phyloP scores from a whole-genome alignment of 2,329 filamentous ascomycete genomes.

The Paecilomyces niveus region DNA sequence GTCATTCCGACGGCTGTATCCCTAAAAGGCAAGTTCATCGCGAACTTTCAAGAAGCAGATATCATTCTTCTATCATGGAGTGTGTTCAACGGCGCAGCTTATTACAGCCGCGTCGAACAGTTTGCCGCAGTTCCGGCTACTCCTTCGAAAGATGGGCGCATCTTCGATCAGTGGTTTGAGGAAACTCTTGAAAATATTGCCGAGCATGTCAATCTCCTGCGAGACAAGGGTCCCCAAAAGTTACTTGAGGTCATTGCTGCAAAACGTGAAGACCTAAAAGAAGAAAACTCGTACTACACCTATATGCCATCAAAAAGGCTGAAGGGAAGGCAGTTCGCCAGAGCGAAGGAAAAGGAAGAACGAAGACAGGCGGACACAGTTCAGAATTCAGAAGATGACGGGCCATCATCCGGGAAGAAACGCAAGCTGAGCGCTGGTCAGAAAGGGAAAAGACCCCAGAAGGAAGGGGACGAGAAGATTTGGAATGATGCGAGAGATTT shows the following conservation, averaged over 20 bases:
- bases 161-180: constrained; percentile 49
- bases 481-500: constrained; percentile 17
- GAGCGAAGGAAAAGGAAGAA: constrained; percentile 9
- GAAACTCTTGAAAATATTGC: constrained; percentile 37
- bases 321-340: constrained; percentile 19
- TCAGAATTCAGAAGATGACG: constrained; percentile 1
- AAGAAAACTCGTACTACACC: constrained; percentile 32
- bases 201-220: constrained; percentile 32
- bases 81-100: constrained; percentile 41
- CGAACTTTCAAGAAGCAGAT: constrained; percentile 41
- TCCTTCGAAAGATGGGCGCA: constrained; percentile 36
- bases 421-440: constrained; percentile 7
- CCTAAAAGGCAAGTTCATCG: constrained; percentile 37
- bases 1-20: constrained; percentile 33
- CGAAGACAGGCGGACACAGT: constrained; percentile 3
- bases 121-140: constrained; percentile 44
- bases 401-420: background rate
- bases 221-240: constrained; percentile 17
- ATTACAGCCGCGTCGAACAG: constrained; percentile 43
- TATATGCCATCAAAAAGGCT: constrained; percentile 27
- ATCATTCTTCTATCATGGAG: constrained; percentile 51
- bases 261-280: constrained; percentile 22
- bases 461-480: constrained; percentile 1
- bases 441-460: constrained; percentile 5
- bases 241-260: constrained; percentile 24